phyloP scores from a whole-genome alignment of 164 flowering plant genomes.

The Stephania japonica region DNA sequence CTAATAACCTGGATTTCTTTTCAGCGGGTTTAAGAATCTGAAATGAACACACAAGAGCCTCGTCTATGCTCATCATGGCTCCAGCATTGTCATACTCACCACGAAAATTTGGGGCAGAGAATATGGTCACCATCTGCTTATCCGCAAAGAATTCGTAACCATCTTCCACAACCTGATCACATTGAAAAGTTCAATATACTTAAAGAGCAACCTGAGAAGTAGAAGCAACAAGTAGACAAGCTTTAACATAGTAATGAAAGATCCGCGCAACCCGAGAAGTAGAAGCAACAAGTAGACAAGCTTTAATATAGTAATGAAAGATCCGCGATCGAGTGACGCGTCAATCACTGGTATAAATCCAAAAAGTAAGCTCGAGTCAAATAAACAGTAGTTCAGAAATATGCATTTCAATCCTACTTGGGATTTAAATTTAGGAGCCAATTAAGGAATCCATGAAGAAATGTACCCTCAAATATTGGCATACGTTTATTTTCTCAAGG shows the following conservation, averaged over 20 bases:
- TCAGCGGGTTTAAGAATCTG: constrained; percentile 47
- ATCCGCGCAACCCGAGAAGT: not conserved
- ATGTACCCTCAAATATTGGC: too few species aligned
- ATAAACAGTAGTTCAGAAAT: not conserved
- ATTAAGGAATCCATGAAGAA: too few species aligned
- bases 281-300: not conserved
- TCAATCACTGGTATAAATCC: not conserved
- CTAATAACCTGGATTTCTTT: constrained; percentile 31
- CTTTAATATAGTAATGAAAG: not conserved
- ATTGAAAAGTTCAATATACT: not conserved
- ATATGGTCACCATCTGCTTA: constrained; percentile 43
- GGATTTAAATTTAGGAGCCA: not conserved
- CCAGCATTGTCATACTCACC: constrained; percentile 62
- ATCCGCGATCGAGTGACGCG: too few species aligned
- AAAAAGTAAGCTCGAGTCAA: too few species aligned
- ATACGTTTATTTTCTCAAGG: too few species aligned
- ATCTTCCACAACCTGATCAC: constrained; percentile 52
- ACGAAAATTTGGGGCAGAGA: constrained; percentile 54
- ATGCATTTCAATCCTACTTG: not conserved
- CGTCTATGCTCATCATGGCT: constrained; percentile 58
- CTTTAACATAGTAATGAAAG: too few species aligned
- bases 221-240: not conserved
- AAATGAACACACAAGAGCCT: constrained; percentile 39
- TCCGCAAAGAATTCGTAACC: constrained; percentile 57
- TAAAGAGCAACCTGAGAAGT: not conserved